A percentile compares a stretch with the other conserved stretches of the same genome.
phyloP scores from a whole-genome alignment of 2,329 filamentous ascomycete genomes.

The Pleomassaria siparia region DNA sequence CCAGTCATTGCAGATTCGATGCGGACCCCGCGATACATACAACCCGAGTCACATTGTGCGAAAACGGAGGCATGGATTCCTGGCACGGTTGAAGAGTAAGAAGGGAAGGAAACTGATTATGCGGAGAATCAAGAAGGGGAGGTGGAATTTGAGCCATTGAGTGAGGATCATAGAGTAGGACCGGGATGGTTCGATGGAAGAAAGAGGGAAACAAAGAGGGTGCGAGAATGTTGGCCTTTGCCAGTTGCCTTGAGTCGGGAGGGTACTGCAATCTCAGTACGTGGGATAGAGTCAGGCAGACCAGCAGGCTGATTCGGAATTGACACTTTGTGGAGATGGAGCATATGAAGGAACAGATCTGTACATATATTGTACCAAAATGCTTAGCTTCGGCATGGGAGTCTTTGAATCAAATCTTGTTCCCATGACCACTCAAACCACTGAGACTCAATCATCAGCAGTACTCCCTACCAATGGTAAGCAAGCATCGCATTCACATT shows the following conservation, averaged over 20 bases:
- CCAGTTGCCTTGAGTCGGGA: neutral
- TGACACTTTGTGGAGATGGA: too few species aligned
- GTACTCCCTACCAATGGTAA: too few species aligned
- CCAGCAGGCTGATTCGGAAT: too few species aligned
- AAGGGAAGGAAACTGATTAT: conserved; percentile 57
- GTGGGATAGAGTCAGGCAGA: too few species aligned
- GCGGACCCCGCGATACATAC: conserved; percentile 57
- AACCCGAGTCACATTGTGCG: conserved; percentile 61
- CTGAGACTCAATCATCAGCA: too few species aligned
- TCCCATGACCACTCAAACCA: neutral
- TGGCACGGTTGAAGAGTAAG: conserved; percentile 55
- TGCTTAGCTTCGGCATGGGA: neutral
- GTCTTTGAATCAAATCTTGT: neutral
- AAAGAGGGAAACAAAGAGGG: neutral
- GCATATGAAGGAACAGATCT: neutral
- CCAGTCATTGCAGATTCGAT: conserved; percentile 45
- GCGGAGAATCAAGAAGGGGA: conserved; percentile 57
- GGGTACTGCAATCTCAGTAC: too few species aligned
- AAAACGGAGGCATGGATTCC: conserved; percentile 64
- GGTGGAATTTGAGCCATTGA: conserved; percentile 44
- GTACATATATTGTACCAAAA: neutral
- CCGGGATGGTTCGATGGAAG: neutral
- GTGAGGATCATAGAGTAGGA: neutral
- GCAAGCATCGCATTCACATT: too few species aligned
- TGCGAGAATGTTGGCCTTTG: neutral